Evolutionary conservation across 768 basidiomycete species (phyloP).

Genomic region (Cystobasidium tubakii): DNA sequence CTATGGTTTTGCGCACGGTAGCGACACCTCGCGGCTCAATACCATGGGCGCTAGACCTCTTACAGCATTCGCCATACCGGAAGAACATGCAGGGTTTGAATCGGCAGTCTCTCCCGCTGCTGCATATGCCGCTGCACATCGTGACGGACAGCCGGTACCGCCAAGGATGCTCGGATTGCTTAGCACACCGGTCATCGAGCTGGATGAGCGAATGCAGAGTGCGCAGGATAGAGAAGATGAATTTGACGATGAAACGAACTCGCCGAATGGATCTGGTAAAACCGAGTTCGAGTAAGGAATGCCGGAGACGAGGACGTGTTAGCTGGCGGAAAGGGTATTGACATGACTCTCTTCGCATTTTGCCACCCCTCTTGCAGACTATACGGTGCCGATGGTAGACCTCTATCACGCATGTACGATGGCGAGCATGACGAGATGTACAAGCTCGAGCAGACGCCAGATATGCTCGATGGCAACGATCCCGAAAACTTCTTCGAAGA

Average conservation of each 20-base stretch:
- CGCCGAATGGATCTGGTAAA: slow-evolving; percentile 11
- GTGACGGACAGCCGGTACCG: neutral
- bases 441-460: slow-evolving; percentile 3
- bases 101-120: slow-evolving; percentile 7
- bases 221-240: neutral
- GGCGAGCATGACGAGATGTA: slow-evolving; percentile 27
- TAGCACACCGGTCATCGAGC: slow-evolving; percentile 30
- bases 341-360: neutral
- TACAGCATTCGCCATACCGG: slow-evolving; percentile 23
- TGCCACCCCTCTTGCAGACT: neutral
- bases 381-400: neutral
- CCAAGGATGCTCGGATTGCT: neutral
- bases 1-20: slow-evolving; percentile 6
- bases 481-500: slow-evolving; percentile 15
- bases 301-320: too few species aligned
- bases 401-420: slow-evolving; percentile 7
- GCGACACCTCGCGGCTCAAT: neutral
- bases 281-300: slow-evolving; percentile 6
- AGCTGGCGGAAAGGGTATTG: too few species aligned
- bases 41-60: slow-evolving; percentile 14
- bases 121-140: slow-evolving; percentile 30
- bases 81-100: slow-evolving; percentile 21
- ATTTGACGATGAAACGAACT: neutral
- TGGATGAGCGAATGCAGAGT: slow-evolving; percentile 21
- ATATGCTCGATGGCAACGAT: neutral